Conservation (phyloP, 2,329 filamentous ascomycete genomes). For the Davidsoniella virescens region DNA sequence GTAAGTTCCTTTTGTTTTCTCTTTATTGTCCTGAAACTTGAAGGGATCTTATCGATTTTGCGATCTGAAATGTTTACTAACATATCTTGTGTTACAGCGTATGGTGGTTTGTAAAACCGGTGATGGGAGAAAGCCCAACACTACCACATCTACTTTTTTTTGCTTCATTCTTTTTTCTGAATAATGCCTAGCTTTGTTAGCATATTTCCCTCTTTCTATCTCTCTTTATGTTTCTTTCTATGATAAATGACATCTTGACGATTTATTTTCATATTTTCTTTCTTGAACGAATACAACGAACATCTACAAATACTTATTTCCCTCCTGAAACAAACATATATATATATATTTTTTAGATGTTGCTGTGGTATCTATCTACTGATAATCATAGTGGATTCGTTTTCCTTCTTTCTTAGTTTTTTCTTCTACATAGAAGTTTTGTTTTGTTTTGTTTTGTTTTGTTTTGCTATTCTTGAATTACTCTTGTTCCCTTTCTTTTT, state of each 20-base stretch:
- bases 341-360: no score
- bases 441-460: not conserved
- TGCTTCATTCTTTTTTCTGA: not conserved
- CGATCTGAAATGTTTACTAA: not conserved
- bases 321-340: no score
- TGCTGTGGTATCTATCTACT: no score
- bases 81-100: not conserved
- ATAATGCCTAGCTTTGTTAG: no score
- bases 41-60: not conserved
- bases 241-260: not conserved
- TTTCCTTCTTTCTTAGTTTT: not conserved
- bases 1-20: conserved; percentile 28
- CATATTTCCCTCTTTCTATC: not conserved
- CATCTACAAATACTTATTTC: no score
- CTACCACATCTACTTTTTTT: not conserved
- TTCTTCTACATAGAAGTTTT: not conserved
- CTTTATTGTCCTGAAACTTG: not conserved
- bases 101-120: conserved; percentile 2
- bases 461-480: not conserved
- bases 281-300: not conserved
- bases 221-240: not conserved
- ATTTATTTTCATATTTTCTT: not conserved
- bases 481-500: not conserved
- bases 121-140: not conserved
- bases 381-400: no score